Percentiles rank a stretch among this genome's conserved stretches.
phyloP scores from a whole-genome alignment of 805 yeast species.

The Yarrowia osloensis region DNA sequence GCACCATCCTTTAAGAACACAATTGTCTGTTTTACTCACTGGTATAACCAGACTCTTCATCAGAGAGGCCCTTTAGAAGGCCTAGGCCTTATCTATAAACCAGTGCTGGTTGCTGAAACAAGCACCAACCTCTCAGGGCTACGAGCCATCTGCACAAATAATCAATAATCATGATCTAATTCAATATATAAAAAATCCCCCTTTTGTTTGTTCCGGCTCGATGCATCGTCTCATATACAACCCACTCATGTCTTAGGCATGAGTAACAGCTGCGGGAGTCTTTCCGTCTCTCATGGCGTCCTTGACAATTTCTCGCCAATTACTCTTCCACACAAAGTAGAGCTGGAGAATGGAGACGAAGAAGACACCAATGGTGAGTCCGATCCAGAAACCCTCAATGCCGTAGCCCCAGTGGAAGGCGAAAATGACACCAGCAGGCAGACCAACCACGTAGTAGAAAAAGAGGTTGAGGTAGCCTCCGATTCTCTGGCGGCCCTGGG shows the following conservation, averaged over 20 bases:
- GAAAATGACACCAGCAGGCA: slow-evolving; percentile 57
- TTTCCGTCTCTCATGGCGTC: slow-evolving; percentile 43
- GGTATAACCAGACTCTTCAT: too few species aligned
- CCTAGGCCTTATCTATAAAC: too few species aligned
- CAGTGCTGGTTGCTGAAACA: too few species aligned
- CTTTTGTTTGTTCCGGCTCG: not conserved
- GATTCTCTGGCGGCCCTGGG: slow-evolving; percentile 71
- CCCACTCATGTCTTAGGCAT: not conserved
- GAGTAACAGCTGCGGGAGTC: not conserved
- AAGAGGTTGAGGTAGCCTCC: slow-evolving; percentile 71
- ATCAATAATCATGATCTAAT: not conserved
- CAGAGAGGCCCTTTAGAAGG: too few species aligned
- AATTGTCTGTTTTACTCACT: too few species aligned
- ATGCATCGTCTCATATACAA: too few species aligned
- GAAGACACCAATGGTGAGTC: slow-evolving; percentile 64
- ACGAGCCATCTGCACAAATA: too few species aligned
- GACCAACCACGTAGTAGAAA: slow-evolving; percentile 67
- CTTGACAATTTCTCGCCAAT: slow-evolving; percentile 57
- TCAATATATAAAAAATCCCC: slow-evolving; percentile 7
- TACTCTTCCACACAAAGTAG: slow-evolving; percentile 49
- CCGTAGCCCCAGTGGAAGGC: slow-evolving; percentile 54
- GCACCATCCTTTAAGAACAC: too few species aligned
- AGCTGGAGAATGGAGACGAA: slow-evolving; percentile 54
- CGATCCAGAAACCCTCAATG: slow-evolving; percentile 72
- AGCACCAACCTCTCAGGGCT: too few species aligned